phyloP scores from a whole-genome alignment of 176 grass and related monocot genomes.

The Bothriochloa decipiens region DNA sequence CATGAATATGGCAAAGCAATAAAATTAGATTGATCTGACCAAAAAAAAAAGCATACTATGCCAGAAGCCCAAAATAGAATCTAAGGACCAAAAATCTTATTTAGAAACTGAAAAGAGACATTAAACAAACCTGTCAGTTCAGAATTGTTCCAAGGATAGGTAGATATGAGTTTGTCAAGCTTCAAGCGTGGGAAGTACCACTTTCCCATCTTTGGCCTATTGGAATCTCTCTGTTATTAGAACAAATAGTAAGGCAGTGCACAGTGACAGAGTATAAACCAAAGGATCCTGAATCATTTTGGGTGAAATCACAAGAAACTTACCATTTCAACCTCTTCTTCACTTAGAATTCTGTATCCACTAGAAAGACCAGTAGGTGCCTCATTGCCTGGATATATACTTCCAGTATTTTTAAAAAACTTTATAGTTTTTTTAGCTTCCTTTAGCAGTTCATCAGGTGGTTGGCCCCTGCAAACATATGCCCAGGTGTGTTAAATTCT shows the following conservation, averaged over 20 bases:
- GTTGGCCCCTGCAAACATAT: slow-evolving; percentile 67
- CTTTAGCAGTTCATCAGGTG: slow-evolving; percentile 83
- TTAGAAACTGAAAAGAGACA: slow-evolving; percentile 27
- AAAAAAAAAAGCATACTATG: slow-evolving; percentile 6
- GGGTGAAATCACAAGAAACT: slow-evolving; percentile 44
- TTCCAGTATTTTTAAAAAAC: slow-evolving; percentile 79
- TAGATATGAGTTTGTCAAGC: slow-evolving; percentile 76
- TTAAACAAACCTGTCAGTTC: slow-evolving; percentile 52
- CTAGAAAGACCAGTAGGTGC: slow-evolving; percentile 41
- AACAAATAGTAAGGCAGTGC: slow-evolving; percentile 28
- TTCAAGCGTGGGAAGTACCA: slow-evolving; percentile 81
- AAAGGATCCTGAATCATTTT: slow-evolving; percentile 17
- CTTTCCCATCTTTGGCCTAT: slow-evolving; percentile 71
- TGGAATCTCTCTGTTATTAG: slow-evolving; percentile 67
- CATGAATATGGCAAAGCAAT: slow-evolving; percentile 14
- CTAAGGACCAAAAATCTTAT: not conserved
- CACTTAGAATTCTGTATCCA: slow-evolving; percentile 78
- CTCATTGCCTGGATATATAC: slow-evolving; percentile 45
- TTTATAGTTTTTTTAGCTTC: slow-evolving; percentile 76
- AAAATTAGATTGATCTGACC: not conserved
- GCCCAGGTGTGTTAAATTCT: slow-evolving; percentile 15
- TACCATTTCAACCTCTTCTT: slow-evolving; percentile 84
- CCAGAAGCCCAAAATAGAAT: not conserved
- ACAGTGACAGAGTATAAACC: slow-evolving; percentile 19
- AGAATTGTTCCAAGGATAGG: slow-evolving; percentile 84